A percentile compares a stretch with the other conserved stretches of the same genome.
phyloP scores from a whole-genome alignment of 2,329 filamentous ascomycete species.

The Chalaropsis thielavioides region DNA sequence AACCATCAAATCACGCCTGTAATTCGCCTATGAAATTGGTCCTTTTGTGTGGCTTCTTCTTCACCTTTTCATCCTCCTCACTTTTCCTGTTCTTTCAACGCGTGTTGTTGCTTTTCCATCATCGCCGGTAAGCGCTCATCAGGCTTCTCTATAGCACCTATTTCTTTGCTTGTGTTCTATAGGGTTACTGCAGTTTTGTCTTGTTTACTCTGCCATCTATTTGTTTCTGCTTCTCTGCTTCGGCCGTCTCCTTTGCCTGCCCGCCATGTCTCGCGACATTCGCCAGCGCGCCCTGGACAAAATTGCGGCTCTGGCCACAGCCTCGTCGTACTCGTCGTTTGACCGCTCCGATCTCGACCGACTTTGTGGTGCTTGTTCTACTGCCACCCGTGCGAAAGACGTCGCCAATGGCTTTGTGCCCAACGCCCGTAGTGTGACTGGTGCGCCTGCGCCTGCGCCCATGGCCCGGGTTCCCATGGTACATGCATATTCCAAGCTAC shows the following conservation, averaged over 20 bases:
- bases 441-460: conserved; percentile 26
- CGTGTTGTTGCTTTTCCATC: neutral
- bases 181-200: neutral
- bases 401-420: conserved; percentile 31
- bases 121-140: neutral
- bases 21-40: neutral
- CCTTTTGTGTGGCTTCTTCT: neutral
- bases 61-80: neutral
- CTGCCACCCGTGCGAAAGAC: conserved; percentile 31
- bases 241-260: neutral
- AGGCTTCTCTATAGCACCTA: neutral
- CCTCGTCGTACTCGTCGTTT: conserved; percentile 37
- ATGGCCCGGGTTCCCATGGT: conserved; percentile 48
- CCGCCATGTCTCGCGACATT: conserved; percentile 38
- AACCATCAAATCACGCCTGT: neutral
- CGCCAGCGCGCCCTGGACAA: conserved; percentile 49
- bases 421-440: conserved; percentile 16
- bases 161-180: neutral
- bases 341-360: conserved; percentile 50
- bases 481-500: conserved; percentile 26
- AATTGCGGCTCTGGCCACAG: conserved; percentile 48
- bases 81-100: neutral
- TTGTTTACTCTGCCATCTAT: neutral
- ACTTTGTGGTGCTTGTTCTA: conserved; percentile 43
- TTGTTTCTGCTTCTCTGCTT: neutral